Evolutionary conservation across 2,329 filamentous ascomycete species (phyloP), one percentile per base, ranked within the genome.

Genomic region (Cytospora paraplurivora): DNA sequence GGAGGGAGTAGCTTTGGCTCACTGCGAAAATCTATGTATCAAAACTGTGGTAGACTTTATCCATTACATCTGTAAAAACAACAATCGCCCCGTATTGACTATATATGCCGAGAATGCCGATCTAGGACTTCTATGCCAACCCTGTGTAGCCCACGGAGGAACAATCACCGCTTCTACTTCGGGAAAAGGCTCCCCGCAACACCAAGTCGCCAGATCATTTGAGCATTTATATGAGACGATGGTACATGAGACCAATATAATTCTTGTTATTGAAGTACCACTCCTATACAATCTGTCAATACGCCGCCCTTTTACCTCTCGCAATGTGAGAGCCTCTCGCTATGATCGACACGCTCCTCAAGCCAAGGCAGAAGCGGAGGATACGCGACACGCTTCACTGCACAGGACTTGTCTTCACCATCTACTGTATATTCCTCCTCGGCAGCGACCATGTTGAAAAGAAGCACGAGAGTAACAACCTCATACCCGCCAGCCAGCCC

Each of bases 351-450:
- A 67, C 63, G 59, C 63, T 50, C 38, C 62, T 70, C 33, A 68
- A 64, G 44, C 59, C 68, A 17, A 65, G 66, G 53, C 67, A 66
- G 41, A 66, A 65, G 62, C 67, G 68, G 17, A 68, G 65, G 33
- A 49, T 72, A 32, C 66, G 71, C 37, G 69, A 71, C 35, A 47
- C 59, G 7, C 67, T 70, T 10, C 51, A 68, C 12, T 50, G 67
- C 11, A 32, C 69, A 7, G 71, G 69, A 10, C 32, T 62, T 35
- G 59, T 68, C 33, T 60, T 72, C 37, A 56, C 64, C 1, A 13
- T 71, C 1, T 74, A 72, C 61, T 72, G 70, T 52, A 21, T 74
- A 34, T 52, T 71, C 19, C 73, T 71, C 41, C 61, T 67, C 44
- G 67, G 50, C 50, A 2, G 4, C 27, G 2, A 27, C 27, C 53